Evolutionary conservation across 371 early-diverging fungal species (phyloP).

Genomic region (Capniomyces stellatus): DNA sequence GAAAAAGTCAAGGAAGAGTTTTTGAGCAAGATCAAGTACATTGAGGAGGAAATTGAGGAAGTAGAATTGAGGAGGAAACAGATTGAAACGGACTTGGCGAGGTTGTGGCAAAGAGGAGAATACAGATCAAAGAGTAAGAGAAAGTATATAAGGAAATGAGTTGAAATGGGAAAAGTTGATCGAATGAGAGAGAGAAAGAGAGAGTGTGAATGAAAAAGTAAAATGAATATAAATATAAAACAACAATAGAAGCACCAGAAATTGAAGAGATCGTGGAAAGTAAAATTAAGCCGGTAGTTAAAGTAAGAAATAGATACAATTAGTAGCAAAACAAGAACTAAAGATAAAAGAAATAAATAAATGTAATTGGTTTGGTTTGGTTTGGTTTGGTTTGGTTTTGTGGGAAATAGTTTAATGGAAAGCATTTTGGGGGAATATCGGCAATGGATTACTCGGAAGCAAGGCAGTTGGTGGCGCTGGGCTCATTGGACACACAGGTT

Average conservation of each 20-base stretch:
- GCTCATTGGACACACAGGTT: conserved; percentile 57
- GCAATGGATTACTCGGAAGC: conserved; percentile 48
- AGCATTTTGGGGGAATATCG: conserved; percentile 52
- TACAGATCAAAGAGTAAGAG: background rate
- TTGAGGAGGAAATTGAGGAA: background rate
- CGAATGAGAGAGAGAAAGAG: too few relatives aligned
- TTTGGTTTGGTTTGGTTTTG: too few relatives aligned
- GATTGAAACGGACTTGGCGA: background rate
- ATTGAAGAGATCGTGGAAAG: too few relatives aligned
- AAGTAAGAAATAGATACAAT: background rate
- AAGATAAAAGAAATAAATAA: too few relatives aligned
- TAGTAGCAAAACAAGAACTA: too few relatives aligned
- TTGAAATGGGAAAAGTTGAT: too few relatives aligned
- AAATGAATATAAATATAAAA: too few relatives aligned
- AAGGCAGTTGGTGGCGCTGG: conserved; percentile 44
- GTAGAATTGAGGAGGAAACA: background rate
- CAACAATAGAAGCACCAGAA: too few relatives aligned
- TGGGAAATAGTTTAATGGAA: background rate
- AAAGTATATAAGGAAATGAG: background rate
- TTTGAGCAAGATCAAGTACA: background rate
- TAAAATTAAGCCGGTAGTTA: background rate
- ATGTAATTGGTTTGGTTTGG: too few relatives aligned
- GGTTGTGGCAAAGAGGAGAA: background rate
- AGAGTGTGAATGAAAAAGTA: too few relatives aligned
- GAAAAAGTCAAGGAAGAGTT: background rate